These are phyloP conservation scores for Galerina marginata DNA, from an alignment of 768 basidiomycete species.

Conservation along the genomic window DNA sequence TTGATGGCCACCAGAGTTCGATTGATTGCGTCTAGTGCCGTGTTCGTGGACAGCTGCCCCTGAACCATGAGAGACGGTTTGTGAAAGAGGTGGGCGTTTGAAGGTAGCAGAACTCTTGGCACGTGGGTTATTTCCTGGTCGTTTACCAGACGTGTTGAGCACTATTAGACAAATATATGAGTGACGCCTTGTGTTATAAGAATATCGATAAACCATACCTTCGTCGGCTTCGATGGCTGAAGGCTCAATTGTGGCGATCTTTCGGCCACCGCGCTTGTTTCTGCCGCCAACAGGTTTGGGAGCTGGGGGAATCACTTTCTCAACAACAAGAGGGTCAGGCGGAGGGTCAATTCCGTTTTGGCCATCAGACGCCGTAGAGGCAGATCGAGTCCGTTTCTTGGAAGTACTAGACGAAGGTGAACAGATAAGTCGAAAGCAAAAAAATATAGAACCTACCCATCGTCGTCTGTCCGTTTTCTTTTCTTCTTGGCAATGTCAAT, in stretches of 20 bases:
- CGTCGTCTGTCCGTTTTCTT: constrained; percentile 78
- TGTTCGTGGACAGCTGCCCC: constrained; percentile 44
- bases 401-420: constrained; percentile 41
- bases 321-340: constrained; percentile 46
- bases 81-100: constrained; percentile 43
- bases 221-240: constrained; percentile 60
- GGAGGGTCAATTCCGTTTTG: constrained; percentile 43
- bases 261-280: constrained; percentile 53
- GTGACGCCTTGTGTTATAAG: constrained; percentile 4
- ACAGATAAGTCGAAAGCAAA: not conserved
- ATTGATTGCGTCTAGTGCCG: constrained; percentile 54
- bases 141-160: constrained; percentile 34
- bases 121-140: constrained; percentile 41
- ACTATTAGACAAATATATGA: constrained; percentile 15
- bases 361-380: constrained; percentile 71
- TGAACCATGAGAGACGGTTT: constrained; percentile 32
- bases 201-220: constrained; percentile 42
- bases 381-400: constrained; percentile 79
- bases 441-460: constrained; percentile 52
- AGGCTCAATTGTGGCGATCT: constrained; percentile 39
- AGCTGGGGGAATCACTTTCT: constrained; percentile 33
- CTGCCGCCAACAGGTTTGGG: constrained; percentile 30
- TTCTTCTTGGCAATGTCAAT: constrained; percentile 69
- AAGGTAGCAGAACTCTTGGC: constrained; percentile 45
- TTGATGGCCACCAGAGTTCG: constrained; percentile 40